Base-by-base conservation (phyloP, 371 early-diverging fungal species). In the Mortierella sp. region DNA sequence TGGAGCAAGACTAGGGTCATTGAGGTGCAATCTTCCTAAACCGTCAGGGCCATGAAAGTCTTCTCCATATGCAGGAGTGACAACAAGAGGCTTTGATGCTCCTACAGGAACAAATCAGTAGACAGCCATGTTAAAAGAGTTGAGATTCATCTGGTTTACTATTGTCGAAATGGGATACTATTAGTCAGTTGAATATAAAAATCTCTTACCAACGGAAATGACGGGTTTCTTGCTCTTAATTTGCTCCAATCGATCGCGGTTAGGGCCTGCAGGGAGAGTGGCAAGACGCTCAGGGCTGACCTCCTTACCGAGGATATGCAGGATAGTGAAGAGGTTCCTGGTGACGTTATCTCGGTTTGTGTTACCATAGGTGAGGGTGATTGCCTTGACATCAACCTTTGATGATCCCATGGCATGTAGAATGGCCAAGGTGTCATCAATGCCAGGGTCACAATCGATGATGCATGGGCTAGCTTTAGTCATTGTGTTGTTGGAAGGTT, bases 341-440 rank as follows among this genome's bases (percentile, higher is more conserved):
- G 69, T 67, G 1, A 77, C 73, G 22, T 83, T 75, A 0, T 82
- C 58, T 3, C 83, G 47, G 45, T 72, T 72, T 33, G 84, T 84
- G 67, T 90, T 88, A n/a, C 88, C 90, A 72, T 86, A 86, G 10
- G 83, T 83, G n/a, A 87, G 73, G 9, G 87, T 88, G 50, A 89
- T 84, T 5, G 88, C 87, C 52, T 76, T 70, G 19, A 90, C 70
- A 40, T 87, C 86, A 13, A 90, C 74, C 59, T 87, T 83, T 45
- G 85, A 86, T 0, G 88, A 84, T 22, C 82, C 72, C 66, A 89
- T 76, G 22, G 88, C 84, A 63, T 85, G 70, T 19, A 87, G 71
- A 40, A 89, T 81, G 47, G 88, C 89, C 52, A 90, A 64, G 24
- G 84, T 84, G 80, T 89, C 91, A 48, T 89, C 89, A n/a, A 89